These are phyloP conservation scores for Teunomyces atbi DNA, from an alignment of 805 yeast species.

Conservation along the genomic window DNA sequence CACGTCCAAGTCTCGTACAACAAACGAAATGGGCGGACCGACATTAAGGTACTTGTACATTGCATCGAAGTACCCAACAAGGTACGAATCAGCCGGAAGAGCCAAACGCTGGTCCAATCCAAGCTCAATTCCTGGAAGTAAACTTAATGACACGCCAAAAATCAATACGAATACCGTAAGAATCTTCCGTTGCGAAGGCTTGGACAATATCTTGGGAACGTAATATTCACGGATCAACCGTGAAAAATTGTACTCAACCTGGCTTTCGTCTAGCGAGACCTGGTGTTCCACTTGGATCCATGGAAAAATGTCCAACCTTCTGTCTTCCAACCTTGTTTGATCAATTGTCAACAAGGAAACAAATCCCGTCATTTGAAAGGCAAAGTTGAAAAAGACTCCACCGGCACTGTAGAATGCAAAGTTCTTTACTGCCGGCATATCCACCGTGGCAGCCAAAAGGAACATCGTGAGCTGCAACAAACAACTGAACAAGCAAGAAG, in stretches of 20 bases:
- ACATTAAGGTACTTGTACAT: conserved; percentile 69
- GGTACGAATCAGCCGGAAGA: conserved; percentile 76
- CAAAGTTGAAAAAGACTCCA: conserved; percentile 73
- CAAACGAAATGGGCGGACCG: conserved; percentile 92
- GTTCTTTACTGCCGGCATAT: conserved; percentile 95
- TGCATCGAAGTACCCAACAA: conserved; percentile 78
- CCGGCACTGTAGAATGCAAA: conserved; percentile 91
- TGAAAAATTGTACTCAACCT: conserved; percentile 19
- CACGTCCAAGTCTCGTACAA: conserved; percentile 65
- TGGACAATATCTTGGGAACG: conserved; percentile 58
- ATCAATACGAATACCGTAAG: conserved; percentile 55
- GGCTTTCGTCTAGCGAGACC: conserved; percentile 12
- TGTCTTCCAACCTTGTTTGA: conserved; percentile 56
- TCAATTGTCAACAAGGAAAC: conserved; percentile 69
- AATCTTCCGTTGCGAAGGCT: conserved; percentile 46
- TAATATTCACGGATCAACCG: conserved; percentile 46
- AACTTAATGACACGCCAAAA: conserved; percentile 65
- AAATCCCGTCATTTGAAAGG: conserved; percentile 79
- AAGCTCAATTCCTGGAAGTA: conserved; percentile 65
- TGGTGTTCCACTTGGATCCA: conserved; percentile 34
- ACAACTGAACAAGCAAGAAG: conserved; percentile 79
- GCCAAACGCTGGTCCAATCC: conserved; percentile 93
- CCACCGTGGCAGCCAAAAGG: conserved; percentile 70
- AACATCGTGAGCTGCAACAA: conserved; percentile 79
- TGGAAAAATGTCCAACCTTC: conserved; percentile 61